Conservation (phyloP, 2,329 filamentous ascomycete species). For the Phialophora verrucosa region DNA sequence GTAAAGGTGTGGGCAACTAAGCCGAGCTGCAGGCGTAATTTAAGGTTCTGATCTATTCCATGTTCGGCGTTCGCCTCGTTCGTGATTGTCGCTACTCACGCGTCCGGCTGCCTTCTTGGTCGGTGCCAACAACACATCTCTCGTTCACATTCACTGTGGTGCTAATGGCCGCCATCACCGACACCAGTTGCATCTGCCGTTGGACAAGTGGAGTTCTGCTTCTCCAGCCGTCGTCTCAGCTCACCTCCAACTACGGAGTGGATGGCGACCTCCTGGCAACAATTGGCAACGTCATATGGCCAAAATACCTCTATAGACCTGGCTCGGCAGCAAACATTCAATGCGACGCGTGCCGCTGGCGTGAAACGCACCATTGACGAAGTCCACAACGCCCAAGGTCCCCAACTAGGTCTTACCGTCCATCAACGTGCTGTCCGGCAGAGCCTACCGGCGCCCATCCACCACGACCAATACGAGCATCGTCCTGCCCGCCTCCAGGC, state of each 20-base stretch:
- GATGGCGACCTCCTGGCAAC: constrained; percentile 28
- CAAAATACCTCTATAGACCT: constrained; percentile 56
- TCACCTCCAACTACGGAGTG: background rate
- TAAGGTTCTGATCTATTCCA: constrained; percentile 16
- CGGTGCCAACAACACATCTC: background rate
- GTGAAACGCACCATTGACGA: constrained; percentile 54
- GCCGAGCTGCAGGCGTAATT: constrained; percentile 6
- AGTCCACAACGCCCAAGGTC: constrained; percentile 6
- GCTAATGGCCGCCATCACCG: too few species aligned
- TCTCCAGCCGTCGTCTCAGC: background rate
- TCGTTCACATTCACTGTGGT: background rate
- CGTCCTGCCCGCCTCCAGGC: constrained; percentile 22
- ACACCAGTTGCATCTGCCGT: background rate
- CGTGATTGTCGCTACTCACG: constrained; percentile 9
- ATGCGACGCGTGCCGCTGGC: constrained; percentile 53
- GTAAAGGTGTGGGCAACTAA: background rate
- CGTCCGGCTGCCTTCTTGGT: constrained; percentile 10
- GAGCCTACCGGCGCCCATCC: background rate
- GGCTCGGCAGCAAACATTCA: constrained; percentile 49
- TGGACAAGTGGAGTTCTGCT: background rate
- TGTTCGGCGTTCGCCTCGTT: constrained; percentile 8
- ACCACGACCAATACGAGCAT: background rate
- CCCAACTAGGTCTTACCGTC: background rate
- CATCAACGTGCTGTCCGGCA: background rate
- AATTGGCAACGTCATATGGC: constrained; percentile 56